Evolutionary conservation across 2,329 filamentous ascomycete genomes (phyloP).

Genomic region (Apiospora rasikravindrae): DNA sequence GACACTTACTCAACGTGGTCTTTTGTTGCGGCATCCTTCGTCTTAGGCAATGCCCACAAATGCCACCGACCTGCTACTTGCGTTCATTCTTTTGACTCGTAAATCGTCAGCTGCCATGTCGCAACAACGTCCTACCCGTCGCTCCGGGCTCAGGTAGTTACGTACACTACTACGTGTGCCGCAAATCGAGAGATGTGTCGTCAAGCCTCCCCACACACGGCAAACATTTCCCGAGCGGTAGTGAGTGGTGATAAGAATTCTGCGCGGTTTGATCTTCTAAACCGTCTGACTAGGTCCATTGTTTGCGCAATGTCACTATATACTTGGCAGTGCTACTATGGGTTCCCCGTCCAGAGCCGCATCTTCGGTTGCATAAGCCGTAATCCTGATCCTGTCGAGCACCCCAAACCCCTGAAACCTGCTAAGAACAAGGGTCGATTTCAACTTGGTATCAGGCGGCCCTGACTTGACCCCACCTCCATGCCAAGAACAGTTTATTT

Average conservation of each 20-base stretch:
- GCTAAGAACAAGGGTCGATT: slow-evolving; percentile 54
- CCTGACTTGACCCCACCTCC: slow-evolving; percentile 8
- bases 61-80: background rate
- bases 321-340: background rate
- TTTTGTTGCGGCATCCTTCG: background rate
- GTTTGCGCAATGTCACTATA: background rate
- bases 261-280: background rate
- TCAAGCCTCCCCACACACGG: background rate
- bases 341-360: slow-evolving; percentile 17
- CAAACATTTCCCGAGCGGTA: slow-evolving; percentile 11
- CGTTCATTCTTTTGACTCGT: background rate
- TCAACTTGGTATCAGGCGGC: slow-evolving; percentile 50
- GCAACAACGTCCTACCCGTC: background rate
- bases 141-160: background rate
- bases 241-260: background rate
- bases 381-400: slow-evolving; percentile 12
- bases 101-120: background rate
- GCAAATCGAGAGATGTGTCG: background rate
- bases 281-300: background rate
- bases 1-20: background rate
- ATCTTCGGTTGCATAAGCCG: slow-evolving; percentile 17
- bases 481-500: slow-evolving; percentile 11
- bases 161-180: background rate
- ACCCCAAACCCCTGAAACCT: slow-evolving; percentile 56
- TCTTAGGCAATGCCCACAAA: background rate